A percentile compares a stretch with the other conserved stretches of the same genome.
Evolutionary conservation across 345 rosid species (phyloP).

Genomic region (Nephelium lappaceum): DNA sequence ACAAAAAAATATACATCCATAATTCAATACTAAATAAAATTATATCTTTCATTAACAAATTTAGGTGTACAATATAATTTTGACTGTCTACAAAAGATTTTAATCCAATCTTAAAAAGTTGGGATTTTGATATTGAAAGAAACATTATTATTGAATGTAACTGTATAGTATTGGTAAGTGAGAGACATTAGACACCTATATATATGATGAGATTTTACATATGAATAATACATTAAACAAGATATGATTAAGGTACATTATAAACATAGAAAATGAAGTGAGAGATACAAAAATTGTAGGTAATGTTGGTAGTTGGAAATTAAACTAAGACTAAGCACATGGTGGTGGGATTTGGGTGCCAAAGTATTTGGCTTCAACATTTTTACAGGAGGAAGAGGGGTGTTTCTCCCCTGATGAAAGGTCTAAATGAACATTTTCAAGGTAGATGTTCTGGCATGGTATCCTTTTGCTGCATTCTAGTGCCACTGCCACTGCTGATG

Average conservation of each 20-base stretch:
- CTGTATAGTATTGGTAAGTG: no score
- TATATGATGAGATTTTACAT: neutral
- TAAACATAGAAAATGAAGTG: neutral
- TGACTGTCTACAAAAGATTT: no score
- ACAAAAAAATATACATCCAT: no score
- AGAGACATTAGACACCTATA: no score
- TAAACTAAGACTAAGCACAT: conserved; percentile 27
- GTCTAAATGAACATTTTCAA: conserved; percentile 54
- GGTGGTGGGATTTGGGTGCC: conserved; percentile 65
- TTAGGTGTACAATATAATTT: no score
- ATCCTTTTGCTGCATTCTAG: conserved; percentile 34
- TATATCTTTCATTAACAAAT: no score
- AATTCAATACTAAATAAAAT: no score
- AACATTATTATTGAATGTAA: neutral
- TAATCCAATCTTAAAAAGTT: no score
- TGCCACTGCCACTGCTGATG: conserved; percentile 37
- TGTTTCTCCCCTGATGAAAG: conserved; percentile 38
- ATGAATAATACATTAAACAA: neutral
- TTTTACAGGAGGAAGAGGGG: conserved; percentile 49
- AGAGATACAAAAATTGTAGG: neutral
- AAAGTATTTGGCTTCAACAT: conserved; percentile 53
- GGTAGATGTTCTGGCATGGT: conserved; percentile 40
- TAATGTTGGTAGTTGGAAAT: neutral
- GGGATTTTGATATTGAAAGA: no score
- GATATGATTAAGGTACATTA: neutral